Evolutionary conservation across 2,329 filamentous ascomycete species (phyloP).

Genomic region (Alternaria sp.): DNA sequence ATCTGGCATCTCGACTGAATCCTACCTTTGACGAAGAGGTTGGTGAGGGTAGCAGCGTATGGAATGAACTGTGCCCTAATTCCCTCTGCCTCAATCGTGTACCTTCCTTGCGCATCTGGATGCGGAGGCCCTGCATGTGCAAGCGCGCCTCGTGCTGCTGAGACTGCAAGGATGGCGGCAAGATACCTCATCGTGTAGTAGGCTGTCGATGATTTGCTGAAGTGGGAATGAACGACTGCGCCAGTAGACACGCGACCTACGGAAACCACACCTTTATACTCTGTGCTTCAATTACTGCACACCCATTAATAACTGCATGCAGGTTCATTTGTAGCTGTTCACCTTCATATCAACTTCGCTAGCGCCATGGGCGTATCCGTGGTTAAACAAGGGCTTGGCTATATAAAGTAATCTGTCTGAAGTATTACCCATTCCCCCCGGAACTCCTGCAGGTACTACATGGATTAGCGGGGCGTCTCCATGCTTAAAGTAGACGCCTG

Average conservation of each 20-base stretch:
- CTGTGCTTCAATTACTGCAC: not conserved
- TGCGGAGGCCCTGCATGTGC: constrained; percentile 26
- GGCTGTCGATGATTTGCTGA: constrained; percentile 6
- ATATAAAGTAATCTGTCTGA: constrained; percentile 34
- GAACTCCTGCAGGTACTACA: constrained; percentile 15
- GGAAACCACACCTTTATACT: constrained; percentile 23
- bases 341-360: constrained; percentile 22
- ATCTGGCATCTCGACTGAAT: not conserved
- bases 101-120: constrained; percentile 39
- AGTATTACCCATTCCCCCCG: constrained; percentile 23
- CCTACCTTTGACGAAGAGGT: constrained; percentile 46
- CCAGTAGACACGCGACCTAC: constrained; percentile 5
- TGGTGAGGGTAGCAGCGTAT: constrained; percentile 47
- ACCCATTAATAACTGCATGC: constrained; percentile 10
- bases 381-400: constrained; percentile 28
- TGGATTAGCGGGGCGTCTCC: constrained; percentile 9
- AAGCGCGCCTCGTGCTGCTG: constrained; percentile 23
- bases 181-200: constrained; percentile 35
- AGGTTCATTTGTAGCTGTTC: constrained; percentile 19
- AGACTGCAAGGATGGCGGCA: constrained; percentile 28
- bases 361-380: constrained; percentile 17
- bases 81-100: constrained; percentile 43
- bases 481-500: constrained; percentile 8
- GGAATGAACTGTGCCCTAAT: constrained; percentile 50
- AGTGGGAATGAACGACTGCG: constrained; percentile 12